Conservation (phyloP, 2,329 filamentous ascomycete species). For the Phialophora macrospora region DNA sequence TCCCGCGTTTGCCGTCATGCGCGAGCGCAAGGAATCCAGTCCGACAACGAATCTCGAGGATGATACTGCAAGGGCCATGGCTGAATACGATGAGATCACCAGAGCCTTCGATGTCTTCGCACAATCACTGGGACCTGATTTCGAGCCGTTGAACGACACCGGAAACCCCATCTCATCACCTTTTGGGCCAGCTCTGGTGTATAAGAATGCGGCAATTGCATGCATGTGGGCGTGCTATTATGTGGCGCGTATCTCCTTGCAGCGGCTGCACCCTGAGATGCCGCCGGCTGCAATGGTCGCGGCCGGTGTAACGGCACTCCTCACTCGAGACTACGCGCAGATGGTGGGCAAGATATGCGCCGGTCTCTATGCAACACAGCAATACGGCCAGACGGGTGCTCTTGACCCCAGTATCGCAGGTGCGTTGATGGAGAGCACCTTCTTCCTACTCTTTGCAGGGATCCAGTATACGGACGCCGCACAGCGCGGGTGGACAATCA, state of each 20-base stretch:
- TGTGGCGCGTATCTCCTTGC: slow-evolving; percentile 80
- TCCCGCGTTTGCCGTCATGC: slow-evolving; percentile 38
- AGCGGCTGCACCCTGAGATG: slow-evolving; percentile 85
- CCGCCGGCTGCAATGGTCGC: slow-evolving; percentile 88
- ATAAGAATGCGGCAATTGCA: slow-evolving; percentile 84
- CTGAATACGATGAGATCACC: slow-evolving; percentile 70
- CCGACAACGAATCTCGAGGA: slow-evolving; percentile 59
- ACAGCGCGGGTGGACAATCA: slow-evolving; percentile 79
- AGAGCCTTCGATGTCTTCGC: slow-evolving; percentile 53
- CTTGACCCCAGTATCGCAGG: slow-evolving; percentile 80
- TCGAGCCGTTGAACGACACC: slow-evolving; percentile 74
- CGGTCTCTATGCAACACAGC: slow-evolving; percentile 57
- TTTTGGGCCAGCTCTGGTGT: slow-evolving; percentile 81
- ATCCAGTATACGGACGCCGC: slow-evolving; percentile 73
- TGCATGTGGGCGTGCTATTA: slow-evolving; percentile 88
- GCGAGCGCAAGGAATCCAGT: slow-evolving; percentile 41
- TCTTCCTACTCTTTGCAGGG: slow-evolving; percentile 84
- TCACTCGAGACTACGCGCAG: slow-evolving; percentile 73
- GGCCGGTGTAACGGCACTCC: slow-evolving; percentile 73
- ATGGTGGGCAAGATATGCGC: slow-evolving; percentile 80
- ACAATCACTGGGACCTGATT: slow-evolving; percentile 71
- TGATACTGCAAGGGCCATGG: slow-evolving; percentile 70
- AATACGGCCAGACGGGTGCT: slow-evolving; percentile 48
- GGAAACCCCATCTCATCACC: slow-evolving; percentile 67
- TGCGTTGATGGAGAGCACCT: slow-evolving; percentile 78